Base-by-base conservation (phyloP, 1,284 basidiomycete genomes). In the Ganoderma meredithae region DNA sequence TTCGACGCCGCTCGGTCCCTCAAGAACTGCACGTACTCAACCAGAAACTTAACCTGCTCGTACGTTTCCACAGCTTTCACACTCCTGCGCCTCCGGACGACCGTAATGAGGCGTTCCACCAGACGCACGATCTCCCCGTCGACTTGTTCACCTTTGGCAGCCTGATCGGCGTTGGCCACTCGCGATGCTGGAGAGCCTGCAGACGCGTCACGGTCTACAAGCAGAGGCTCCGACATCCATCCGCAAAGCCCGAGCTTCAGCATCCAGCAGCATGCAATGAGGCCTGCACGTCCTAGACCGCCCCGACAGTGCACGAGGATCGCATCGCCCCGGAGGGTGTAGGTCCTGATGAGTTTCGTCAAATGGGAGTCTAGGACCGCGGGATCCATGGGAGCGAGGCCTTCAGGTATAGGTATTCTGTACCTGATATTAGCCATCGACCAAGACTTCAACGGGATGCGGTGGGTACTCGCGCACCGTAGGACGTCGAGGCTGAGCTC, bases 221-320 rank as follows among this genome's bases (percentile, higher is more conserved):
- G 13, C 5, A n/a, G 39, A 10, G 58, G 15, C 10, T 83, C 81
- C 36, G 87, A 36, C 36, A 36, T 79, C 89, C 90, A 90, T 8
- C 92, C 92, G 73, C 90, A 93, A 19, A 98, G 85, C 6, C 97
- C 97, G 75, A 99, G 90, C 79, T 95, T 97, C 70, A 98, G 84
- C 77, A 95, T 86, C 97, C 97, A 99, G 72, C 93, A 93, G 74
- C 94, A 95, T 1, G 97, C 97, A 43, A 98, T 87, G 52, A 99
- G 85, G 1, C 97, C 97, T 0, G 97, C 97, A 33, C 97, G 88
- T 0, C 97, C 97, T 5, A 99, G 94, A 7, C 97, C 97, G 43
- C 97, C 97, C 33, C 97, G 88, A 78, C 97, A 99, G 75, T 99
- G 97, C 7, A 94, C 94, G 7, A 98, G 86, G 3, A 97, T 87